Conservation (phyloP, 768 basidiomycete species). For the Austroboletus eburneus region DNA sequence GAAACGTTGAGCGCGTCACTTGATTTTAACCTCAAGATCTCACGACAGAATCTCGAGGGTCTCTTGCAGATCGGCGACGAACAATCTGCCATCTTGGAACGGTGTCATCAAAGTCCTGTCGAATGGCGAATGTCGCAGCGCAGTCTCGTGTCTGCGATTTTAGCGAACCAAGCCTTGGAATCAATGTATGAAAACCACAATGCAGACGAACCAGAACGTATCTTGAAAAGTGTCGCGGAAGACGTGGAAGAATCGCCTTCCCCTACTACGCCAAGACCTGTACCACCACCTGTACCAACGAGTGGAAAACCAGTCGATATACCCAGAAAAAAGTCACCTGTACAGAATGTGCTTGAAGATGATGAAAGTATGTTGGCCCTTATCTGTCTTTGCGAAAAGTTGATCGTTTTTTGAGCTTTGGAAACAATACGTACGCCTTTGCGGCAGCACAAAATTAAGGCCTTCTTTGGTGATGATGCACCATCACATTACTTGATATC, state of each 20-base stretch:
- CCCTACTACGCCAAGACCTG: slow-evolving; percentile 1
- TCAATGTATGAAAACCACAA: slow-evolving; percentile 12
- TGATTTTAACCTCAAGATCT: slow-evolving; percentile 32
- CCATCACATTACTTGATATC: slow-evolving; percentile 41
- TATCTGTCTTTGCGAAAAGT: background rate
- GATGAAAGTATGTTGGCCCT: slow-evolving; percentile 12
- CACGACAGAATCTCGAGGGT: slow-evolving; percentile 37
- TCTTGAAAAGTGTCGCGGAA: slow-evolving; percentile 9
- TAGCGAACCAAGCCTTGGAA: slow-evolving; percentile 19
- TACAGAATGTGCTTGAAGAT: slow-evolving; percentile 8
- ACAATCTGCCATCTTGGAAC: slow-evolving; percentile 36
- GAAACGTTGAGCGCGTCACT: slow-evolving; percentile 29
- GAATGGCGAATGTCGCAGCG: slow-evolving; percentile 46
- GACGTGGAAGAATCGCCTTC: background rate
- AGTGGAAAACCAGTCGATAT: slow-evolving; percentile 6
- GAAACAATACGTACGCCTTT: slow-evolving; percentile 13
- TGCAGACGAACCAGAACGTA: slow-evolving; percentile 10
- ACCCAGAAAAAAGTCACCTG: background rate
- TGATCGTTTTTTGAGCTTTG: slow-evolving; percentile 16
- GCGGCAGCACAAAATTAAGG: slow-evolving; percentile 40
- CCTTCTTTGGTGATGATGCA: slow-evolving; percentile 50
- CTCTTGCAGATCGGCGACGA: slow-evolving; percentile 37
- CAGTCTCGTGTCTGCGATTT: slow-evolving; percentile 30
- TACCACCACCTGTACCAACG: slow-evolving; percentile 10
- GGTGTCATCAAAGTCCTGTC: slow-evolving; percentile 37